Evolutionary conservation across 2,329 filamentous ascomycete genomes (phyloP), one percentile per base, ranked within the genome.

Genomic region (Curvularia eragrostidis): DNA sequence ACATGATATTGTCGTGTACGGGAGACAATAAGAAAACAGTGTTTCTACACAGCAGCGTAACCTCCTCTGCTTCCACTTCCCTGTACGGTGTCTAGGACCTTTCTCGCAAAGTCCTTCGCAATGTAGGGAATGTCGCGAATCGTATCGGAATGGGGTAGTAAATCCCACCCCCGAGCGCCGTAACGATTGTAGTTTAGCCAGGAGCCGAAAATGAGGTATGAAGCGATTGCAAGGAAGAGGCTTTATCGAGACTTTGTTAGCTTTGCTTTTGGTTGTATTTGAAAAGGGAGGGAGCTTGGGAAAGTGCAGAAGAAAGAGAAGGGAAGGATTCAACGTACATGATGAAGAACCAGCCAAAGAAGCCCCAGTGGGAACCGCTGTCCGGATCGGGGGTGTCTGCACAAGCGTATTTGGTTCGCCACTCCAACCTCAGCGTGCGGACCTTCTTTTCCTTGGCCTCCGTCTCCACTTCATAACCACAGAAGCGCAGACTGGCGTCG

Each of bases 141-240:
- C 0, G 91, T 90, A 77, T 99, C 95, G 64, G 91, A 91, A 75
- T 98, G 94, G 13, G 95, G 95, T 18, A 98, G 83, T 18, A 97
- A 84, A 71, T 98, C 95, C 93, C 93, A 98, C 56, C 95, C 95
- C 43, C 94, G 86, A 51, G 94, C 93, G 47, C 94, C 94, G 78
- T 97, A 97, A 61, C 93, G 91, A 81, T 93, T 97, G 84, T 98
- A 98, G 82, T 98, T 98, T 76, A 98, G 88, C 95, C 95, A 99
- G 19, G 93, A 96, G 64, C 94, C 93, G 73, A 98, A 98, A 76
- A 98, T 97, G 65, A 99, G 88, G 80, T 98, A 99, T 23, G 93
- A 82, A 1, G 95, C 92, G 39, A 88, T 89, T 44, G 86, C 86
- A 62, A 98, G 84, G 85, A 99, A 99, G 58, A 89, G 80, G 67